A percentile compares a stretch with the other conserved stretches of the same genome.
Conservation (phyloP, 2,329 filamentous ascomycete species). For the Penicillium sp. region DNA sequence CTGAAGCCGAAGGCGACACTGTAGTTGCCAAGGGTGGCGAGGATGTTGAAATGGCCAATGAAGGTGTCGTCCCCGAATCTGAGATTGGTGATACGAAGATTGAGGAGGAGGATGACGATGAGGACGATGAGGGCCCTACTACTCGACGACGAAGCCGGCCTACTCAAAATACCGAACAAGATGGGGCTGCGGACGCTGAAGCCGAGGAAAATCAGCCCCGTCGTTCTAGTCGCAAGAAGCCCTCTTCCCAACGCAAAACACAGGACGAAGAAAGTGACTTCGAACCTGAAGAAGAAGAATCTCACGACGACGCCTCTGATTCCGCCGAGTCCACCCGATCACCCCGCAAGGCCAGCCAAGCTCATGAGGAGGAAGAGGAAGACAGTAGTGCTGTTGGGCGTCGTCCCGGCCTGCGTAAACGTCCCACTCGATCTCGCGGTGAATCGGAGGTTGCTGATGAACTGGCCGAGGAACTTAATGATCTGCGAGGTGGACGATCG, state of each 20-base stretch:
- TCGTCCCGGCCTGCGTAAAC: slow-evolving; percentile 55
- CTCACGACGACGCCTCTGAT: slow-evolving; percentile 54
- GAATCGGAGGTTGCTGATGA: slow-evolving; percentile 55
- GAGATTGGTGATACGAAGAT: slow-evolving; percentile 39
- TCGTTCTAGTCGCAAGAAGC: slow-evolving; percentile 44
- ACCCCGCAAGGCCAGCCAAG: slow-evolving; percentile 42
- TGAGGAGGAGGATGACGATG: slow-evolving; percentile 8
- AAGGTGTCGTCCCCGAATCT: slow-evolving; percentile 45
- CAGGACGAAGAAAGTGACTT: slow-evolving; percentile 63
- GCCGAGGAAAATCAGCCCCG: slow-evolving; percentile 35
- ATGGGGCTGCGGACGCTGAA: slow-evolving; percentile 30
- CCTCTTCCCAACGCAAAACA: slow-evolving; percentile 46
- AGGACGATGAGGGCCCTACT: slow-evolving; percentile 53
- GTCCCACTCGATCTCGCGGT: slow-evolving; percentile 49
- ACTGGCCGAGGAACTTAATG: slow-evolving; percentile 60
- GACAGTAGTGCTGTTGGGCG: slow-evolving; percentile 51
- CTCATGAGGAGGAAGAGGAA: slow-evolving; percentile 48
- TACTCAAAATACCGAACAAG: slow-evolving; percentile 17
- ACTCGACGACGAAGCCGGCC: slow-evolving; percentile 46
- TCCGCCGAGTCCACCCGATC: slow-evolving; percentile 51
- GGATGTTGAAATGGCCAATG: slow-evolving; percentile 40
- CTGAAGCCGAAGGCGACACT: slow-evolving; percentile 39
- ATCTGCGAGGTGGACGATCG: slow-evolving; percentile 51
- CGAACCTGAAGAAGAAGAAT: slow-evolving; percentile 59
- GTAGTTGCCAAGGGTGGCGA: slow-evolving; percentile 25